Percentiles rank a stretch among this genome's conserved stretches.
Conservation (phyloP, 2,329 filamentous ascomycete genomes). For the Mariannaea elegans region DNA sequence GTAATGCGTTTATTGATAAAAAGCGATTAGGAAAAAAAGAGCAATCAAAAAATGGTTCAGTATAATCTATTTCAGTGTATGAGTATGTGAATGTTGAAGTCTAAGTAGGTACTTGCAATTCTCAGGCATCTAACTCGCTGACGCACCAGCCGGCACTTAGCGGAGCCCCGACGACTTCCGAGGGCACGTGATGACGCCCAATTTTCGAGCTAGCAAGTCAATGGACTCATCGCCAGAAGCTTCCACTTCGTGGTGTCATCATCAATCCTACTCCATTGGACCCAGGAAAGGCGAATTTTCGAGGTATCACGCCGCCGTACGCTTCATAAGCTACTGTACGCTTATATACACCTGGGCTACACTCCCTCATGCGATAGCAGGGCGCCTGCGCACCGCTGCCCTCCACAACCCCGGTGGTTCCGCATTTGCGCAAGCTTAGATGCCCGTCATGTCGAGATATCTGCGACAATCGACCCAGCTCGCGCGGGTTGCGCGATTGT, state of each 20-base stretch:
- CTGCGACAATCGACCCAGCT: constrained; percentile 73
- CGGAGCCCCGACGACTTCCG: constrained; percentile 27
- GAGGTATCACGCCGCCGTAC: constrained; percentile 21
- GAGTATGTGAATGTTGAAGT: no score
- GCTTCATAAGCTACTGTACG: constrained; percentile 12
- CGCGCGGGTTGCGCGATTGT: constrained; percentile 68
- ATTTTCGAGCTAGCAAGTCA: constrained; percentile 42
- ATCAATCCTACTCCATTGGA: constrained; percentile 36
- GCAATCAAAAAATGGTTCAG: neutral
- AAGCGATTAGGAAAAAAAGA: no score
- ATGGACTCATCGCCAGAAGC: constrained; percentile 41
- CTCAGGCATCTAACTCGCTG: constrained; percentile 29
- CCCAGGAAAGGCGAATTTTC: constrained; percentile 26
- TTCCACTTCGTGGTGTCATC: constrained; percentile 43
- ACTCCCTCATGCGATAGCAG: constrained; percentile 46
- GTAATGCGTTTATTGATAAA: no score
- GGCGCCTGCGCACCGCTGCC: constrained; percentile 32
- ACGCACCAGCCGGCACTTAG: constrained; percentile 21
- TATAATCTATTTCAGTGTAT: neutral
- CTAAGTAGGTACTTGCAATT: constrained; percentile 4
- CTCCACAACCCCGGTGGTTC: constrained; percentile 45
- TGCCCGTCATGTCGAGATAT: constrained; percentile 68
- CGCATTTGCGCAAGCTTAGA: constrained; percentile 44
- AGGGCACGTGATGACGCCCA: constrained; percentile 43
- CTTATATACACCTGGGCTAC: constrained; percentile 27